Evolutionary conservation across 257 asterid genomes (phyloP).

Genomic region (Prunella vulgaris): DNA sequence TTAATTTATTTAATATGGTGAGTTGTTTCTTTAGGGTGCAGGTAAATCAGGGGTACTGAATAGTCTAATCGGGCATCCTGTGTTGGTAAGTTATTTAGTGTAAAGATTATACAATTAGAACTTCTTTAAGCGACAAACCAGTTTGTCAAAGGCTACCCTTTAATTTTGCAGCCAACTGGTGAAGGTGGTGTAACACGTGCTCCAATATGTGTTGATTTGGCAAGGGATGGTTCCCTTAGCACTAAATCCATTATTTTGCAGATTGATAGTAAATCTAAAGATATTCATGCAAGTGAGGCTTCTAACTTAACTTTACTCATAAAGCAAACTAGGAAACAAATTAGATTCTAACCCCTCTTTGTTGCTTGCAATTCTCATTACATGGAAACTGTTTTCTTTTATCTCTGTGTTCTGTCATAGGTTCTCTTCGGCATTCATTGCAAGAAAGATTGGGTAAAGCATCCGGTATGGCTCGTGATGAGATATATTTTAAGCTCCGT

Average conservation of each 20-base stretch:
- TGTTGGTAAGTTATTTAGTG: conserved; percentile 53
- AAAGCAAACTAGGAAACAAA: background rate
- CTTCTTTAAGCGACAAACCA: background rate
- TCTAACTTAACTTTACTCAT: conserved; percentile 22
- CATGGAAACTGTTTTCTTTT: conserved; percentile 9
- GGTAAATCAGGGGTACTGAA: conserved; percentile 91
- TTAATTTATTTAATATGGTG: too few relatives aligned
- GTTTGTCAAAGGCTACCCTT: background rate
- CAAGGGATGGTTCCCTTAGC: conserved; percentile 58
- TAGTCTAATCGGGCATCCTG: conserved; percentile 95
- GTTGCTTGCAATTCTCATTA: conserved; percentile 14
- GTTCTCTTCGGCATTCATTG: conserved; percentile 60
- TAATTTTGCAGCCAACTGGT: conserved; percentile 63
- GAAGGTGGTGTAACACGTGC: conserved; percentile 86
- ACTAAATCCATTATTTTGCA: conserved; percentile 56
- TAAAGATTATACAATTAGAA: background rate
- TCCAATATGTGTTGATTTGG: conserved; percentile 55
- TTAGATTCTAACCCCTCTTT: background rate
- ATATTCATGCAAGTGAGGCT: conserved; percentile 61
- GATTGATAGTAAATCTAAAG: conserved; percentile 57
- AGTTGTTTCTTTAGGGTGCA: too few relatives aligned
- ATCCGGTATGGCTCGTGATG: conserved; percentile 57
- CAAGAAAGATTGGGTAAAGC: conserved; percentile 57
- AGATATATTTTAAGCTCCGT: conserved; percentile 55
- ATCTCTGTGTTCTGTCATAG: conserved; percentile 35